Evolutionary conservation across 2,329 filamentous ascomycete genomes (phyloP), one percentile per base, ranked within the genome.

Genomic region (Aureobasidium sp.): DNA sequence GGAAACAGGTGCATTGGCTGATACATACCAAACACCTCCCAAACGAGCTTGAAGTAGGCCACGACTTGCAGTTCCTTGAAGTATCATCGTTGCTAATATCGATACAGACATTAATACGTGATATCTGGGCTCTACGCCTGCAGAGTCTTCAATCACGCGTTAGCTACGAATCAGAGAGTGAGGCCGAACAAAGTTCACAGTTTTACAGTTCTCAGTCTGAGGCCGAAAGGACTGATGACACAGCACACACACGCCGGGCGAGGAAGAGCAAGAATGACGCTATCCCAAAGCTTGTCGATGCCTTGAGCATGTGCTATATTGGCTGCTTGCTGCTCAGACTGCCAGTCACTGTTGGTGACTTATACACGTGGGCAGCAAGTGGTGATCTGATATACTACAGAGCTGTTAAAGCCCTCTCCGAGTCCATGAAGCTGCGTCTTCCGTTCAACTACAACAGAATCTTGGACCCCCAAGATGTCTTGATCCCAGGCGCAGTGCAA

Each of bases 61-160:
- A 9, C 27, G 29, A 34, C 47, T 58, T 62, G 9, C 32, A 12
- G 20, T 12, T 12, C 17, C 23, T 20, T 36, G 48, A 27, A 26
- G 34, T 23, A 20, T 1, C 20, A 48, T 2, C 23, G 13, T 34
- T 34, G 39, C 53, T 51, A 41, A 65, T 48, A 46, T 58, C 37
- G 20, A 67, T 55, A 66, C 29, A 82, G 77, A 68, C 78, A 8
- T 80, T 96, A 10, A 85, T 95, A 5, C 84, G 86, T 63, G 91
- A 96, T 71, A 81, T 99, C 15, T 99, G 94, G 93, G 81, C 87
- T 58, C 76, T 97, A 56, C 84, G 90, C 57, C 78, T 91, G 41
- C 80, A 83, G 53, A 81, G 79, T 51, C 76, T 90, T 37, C 64
- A 79, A 72, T 63, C 75, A 77, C 59, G 75, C 71, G 68, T 69